Evolutionary conservation across 495 filamentous ascomycete genomes (phyloP).

Genomic region (Penicillium pulvis): DNA sequence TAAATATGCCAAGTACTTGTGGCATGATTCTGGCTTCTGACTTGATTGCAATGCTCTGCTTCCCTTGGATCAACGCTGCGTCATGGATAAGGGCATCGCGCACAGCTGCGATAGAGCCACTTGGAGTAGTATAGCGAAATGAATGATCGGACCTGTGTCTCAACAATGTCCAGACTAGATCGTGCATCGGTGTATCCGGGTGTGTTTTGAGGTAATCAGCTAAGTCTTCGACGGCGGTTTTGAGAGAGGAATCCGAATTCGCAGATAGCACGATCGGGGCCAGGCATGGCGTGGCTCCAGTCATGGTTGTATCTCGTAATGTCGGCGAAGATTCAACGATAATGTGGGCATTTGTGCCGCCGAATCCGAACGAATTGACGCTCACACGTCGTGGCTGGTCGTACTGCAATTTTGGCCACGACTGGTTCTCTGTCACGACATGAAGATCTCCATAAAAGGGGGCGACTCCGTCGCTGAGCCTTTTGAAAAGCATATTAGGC

Average conservation of each 20-base stretch:
- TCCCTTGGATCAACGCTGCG: background rate
- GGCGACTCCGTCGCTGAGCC: constrained; percentile 46
- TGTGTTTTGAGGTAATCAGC: too few relatives aligned
- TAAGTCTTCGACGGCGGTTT: background rate
- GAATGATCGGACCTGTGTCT: constrained; percentile 1
- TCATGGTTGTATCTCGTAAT: too few relatives aligned
- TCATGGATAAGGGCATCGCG: too few relatives aligned
- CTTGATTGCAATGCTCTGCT: background rate
- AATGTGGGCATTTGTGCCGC: too few relatives aligned
- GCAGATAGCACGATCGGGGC: too few relatives aligned
- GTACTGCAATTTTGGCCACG: constrained; percentile 19
- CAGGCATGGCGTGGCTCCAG: too few relatives aligned
- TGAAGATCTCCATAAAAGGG: constrained; percentile 41
- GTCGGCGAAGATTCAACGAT: too few relatives aligned
- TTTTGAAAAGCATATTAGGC: constrained; percentile 55
- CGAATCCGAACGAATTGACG: constrained; percentile 60
- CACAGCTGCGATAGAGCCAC: too few relatives aligned
- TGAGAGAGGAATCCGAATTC: too few relatives aligned
- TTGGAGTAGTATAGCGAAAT: background rate
- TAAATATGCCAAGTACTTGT: constrained; percentile 14
- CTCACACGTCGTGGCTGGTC: constrained; percentile 52
- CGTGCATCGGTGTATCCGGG: too few relatives aligned
- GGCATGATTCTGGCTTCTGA: background rate
- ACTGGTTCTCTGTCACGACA: constrained; percentile 39
- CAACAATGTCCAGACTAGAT: too few relatives aligned